phyloP scores from a whole-genome alignment of 108 stramenopile species.

The Cyclostephanos tholiformis region DNA sequence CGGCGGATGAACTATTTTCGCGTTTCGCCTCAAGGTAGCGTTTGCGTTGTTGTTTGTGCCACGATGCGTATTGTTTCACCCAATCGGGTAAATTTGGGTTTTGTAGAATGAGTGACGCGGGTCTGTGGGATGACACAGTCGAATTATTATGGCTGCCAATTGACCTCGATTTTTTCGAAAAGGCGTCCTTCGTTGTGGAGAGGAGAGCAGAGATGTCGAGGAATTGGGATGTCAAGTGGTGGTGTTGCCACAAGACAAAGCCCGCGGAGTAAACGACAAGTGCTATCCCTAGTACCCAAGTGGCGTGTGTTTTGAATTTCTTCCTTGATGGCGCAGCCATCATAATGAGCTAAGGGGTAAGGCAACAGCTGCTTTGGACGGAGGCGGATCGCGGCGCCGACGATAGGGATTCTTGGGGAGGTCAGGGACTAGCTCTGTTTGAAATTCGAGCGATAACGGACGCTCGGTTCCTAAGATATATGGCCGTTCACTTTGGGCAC shows the following conservation, averaged over 20 bases:
- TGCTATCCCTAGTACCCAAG: not conserved
- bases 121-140: slow-evolving; percentile 2
- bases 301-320: not conserved
- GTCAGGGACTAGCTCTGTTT: too few relatives aligned
- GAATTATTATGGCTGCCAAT: not conserved
- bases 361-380: too few relatives aligned
- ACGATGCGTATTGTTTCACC: slow-evolving; percentile 70
- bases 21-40: slow-evolving; percentile 62
- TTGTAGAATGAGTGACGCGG: slow-evolving; percentile 16
- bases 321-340: not conserved
- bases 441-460: too few relatives aligned
- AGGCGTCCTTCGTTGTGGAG: not conserved
- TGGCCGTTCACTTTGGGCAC: too few relatives aligned
- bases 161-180: not conserved
- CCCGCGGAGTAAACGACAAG: not conserved
- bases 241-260: not conserved
- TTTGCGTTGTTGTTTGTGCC: slow-evolving; percentile 64
- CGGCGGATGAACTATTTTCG: slow-evolving; percentile 42
- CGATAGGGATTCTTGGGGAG: too few relatives aligned
- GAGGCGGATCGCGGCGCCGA: too few relatives aligned
- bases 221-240: not conserved
- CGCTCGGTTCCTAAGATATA: too few relatives aligned
- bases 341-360: too few relatives aligned
- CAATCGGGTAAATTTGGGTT: slow-evolving; percentile 65
- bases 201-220: not conserved